These are phyloP conservation scores for Ascochyta koolunga DNA, from an alignment of 2,329 filamentous ascomycete genomes.

Conservation along the genomic window DNA sequence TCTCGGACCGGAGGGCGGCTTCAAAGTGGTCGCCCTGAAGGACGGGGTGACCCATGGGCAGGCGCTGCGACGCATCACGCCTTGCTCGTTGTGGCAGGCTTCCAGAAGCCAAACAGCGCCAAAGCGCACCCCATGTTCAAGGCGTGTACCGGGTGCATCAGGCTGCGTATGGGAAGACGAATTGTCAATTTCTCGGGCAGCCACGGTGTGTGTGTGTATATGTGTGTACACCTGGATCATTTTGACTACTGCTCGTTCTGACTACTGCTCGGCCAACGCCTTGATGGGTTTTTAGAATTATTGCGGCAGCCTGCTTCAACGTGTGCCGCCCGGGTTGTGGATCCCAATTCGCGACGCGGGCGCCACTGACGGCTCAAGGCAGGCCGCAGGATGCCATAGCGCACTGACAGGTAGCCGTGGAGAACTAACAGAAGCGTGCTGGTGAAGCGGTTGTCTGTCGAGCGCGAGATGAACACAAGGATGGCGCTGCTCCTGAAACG, in stretches of 20 bases:
- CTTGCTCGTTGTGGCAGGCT: conserved; percentile 36
- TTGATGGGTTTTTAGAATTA: conserved; percentile 11
- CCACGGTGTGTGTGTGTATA: background rate
- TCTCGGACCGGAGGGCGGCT: conserved; percentile 28
- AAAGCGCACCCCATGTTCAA: conserved; percentile 18
- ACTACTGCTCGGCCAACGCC: conserved; percentile 3
- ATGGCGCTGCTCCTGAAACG: conserved; percentile 37
- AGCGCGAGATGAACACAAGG: conserved; percentile 39
- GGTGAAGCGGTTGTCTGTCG: conserved; percentile 36
- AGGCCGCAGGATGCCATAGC: conserved; percentile 41
- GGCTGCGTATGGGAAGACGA: conserved; percentile 10
- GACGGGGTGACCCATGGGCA: conserved; percentile 22
- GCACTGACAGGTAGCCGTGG: conserved; percentile 34
- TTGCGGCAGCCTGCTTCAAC: conserved; percentile 10
- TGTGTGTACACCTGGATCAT: conserved; percentile 4
- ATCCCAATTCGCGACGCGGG: conserved; percentile 34
- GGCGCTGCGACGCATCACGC: conserved; percentile 27
- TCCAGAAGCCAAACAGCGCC: conserved; percentile 30
- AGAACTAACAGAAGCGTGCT: conserved; percentile 34
- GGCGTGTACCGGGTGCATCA: conserved; percentile 21
- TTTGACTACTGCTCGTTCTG: no score
- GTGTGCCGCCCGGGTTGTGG: conserved; percentile 21
- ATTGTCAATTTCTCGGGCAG: conserved; percentile 4
- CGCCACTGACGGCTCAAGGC: conserved; percentile 43
- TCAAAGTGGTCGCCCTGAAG: conserved; percentile 28